These are phyloP conservation scores for Ephemerocybe angulata DNA, from an alignment of 768 basidiomycete genomes.

Conservation along the genomic window DNA sequence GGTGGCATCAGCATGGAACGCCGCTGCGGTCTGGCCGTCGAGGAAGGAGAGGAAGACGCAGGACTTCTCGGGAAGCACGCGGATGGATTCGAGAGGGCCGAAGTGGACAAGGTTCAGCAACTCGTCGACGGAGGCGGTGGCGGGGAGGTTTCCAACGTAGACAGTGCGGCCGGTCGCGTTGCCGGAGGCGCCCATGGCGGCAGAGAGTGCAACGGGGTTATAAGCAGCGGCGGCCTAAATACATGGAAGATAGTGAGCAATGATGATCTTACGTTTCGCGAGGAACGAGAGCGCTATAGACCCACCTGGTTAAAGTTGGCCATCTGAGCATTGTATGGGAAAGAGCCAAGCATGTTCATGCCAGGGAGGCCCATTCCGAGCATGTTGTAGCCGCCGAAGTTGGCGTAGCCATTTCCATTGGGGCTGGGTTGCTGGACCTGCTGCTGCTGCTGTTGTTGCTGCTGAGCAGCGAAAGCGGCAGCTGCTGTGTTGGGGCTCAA, in stretches of 20 bases:
- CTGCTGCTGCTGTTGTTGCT: constrained; percentile 43
- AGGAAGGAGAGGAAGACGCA: constrained; percentile 99
- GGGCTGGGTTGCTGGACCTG: constrained; percentile 42
- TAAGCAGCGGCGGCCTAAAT: constrained; percentile 68
- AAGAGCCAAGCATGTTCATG: constrained; percentile 68
- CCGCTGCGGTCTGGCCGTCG: constrained; percentile 87
- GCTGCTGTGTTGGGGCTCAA: constrained; percentile 67
- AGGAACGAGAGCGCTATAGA: constrained; percentile 15
- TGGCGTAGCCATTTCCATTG: constrained; percentile 50
- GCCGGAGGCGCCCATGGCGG: constrained; percentile 65
- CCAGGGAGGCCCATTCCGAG: constrained; percentile 76
- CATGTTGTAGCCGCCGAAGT: constrained; percentile 71
- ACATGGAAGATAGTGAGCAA: constrained; percentile 61
- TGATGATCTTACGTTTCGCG: constrained; percentile 43
- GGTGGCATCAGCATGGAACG: constrained; percentile 95
- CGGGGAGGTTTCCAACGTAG: constrained; percentile 94
- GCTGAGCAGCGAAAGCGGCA: constrained; percentile 45
- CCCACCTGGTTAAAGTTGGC: constrained; percentile 63
- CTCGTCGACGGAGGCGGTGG: constrained; percentile 95
- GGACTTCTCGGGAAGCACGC: constrained; percentile 92
- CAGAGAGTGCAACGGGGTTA: constrained; percentile 74
- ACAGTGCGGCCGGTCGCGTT: constrained; percentile 82
- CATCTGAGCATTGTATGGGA: constrained; percentile 70
- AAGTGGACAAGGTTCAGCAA: constrained; percentile 97
- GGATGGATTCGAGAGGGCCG: constrained; percentile 91